phyloP scores from a whole-genome alignment of 2,329 filamentous ascomycete genomes.

The Fusarium sp. region DNA sequence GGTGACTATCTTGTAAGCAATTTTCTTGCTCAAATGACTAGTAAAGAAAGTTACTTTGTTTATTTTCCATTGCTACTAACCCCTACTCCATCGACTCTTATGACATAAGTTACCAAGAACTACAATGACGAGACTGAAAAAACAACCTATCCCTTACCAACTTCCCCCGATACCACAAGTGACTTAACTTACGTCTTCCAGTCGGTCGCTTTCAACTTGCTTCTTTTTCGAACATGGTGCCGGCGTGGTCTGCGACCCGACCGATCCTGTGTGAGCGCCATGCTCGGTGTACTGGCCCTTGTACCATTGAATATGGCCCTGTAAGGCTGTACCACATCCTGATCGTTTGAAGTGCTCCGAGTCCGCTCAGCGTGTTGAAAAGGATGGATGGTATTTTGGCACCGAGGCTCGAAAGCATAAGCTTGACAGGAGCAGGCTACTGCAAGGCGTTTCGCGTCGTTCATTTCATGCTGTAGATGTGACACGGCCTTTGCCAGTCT shows the following conservation, averaged over 20 bases:
- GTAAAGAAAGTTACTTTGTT: too few species aligned
- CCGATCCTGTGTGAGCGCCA: neutral
- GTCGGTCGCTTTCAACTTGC: neutral
- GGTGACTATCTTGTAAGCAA: neutral
- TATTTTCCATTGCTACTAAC: too few species aligned
- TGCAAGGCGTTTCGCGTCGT: neutral
- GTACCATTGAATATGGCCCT: constrained; percentile 24
- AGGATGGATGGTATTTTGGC: neutral
- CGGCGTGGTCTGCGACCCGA: neutral
- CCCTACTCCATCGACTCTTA: neutral
- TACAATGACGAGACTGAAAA: neutral
- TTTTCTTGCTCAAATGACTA: neutral
- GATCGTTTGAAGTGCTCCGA: constrained; percentile 2
- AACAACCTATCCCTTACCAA: neutral
- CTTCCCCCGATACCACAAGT: neutral
- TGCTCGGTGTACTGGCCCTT: neutral
- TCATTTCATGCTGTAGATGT: neutral
- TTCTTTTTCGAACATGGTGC: neutral
- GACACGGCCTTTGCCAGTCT: neutral
- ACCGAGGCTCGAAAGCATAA: constrained; percentile 2
- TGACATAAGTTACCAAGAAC: neutral
- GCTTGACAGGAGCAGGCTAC: neutral
- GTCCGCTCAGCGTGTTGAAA: neutral
- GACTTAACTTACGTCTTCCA: neutral
- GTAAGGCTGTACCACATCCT: constrained; percentile 12